These are phyloP conservation scores for Syncephalastrum monosporum DNA, from an alignment of 371 early-diverging fungal species.

Conservation along the genomic window DNA sequence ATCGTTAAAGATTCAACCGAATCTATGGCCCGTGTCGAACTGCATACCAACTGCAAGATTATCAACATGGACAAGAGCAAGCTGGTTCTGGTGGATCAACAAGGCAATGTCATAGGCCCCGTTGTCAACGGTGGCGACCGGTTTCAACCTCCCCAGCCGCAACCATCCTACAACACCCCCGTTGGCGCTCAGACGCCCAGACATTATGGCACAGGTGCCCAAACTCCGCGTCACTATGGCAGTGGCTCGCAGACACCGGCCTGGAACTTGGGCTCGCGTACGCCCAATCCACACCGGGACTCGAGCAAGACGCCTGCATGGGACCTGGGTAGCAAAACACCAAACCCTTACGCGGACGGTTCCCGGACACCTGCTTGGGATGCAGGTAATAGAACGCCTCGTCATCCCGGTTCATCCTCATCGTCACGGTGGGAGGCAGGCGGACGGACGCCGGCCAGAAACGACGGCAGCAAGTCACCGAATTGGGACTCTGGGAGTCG, in stretches of 20 bases:
- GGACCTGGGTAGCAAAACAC: slow-evolving; percentile 63
- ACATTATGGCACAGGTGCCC: slow-evolving; percentile 49
- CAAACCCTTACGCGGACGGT: slow-evolving; percentile 59
- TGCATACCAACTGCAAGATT: slow-evolving; percentile 87
- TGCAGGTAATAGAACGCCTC: slow-evolving; percentile 64
- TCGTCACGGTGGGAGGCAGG: slow-evolving; percentile 42
- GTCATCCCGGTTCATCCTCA: slow-evolving; percentile 51
- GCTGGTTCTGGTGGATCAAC: slow-evolving; percentile 57
- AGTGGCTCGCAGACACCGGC: slow-evolving; percentile 73
- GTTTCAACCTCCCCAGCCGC: slow-evolving; percentile 4
- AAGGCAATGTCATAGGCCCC: slow-evolving; percentile 40
- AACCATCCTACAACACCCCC: slow-evolving; percentile 11
- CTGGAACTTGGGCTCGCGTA: slow-evolving; percentile 71
- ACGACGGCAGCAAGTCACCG: slow-evolving; percentile 64
- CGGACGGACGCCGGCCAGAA: slow-evolving; percentile 66
- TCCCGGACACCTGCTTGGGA: slow-evolving; percentile 75
- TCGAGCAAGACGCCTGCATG: slow-evolving; percentile 75
- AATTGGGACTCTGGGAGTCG: slow-evolving; percentile 20
- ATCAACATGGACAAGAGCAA: slow-evolving; percentile 78
- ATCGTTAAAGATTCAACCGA: slow-evolving; percentile 91
- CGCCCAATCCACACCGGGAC: slow-evolving; percentile 66
- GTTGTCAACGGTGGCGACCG: slow-evolving; percentile 25
- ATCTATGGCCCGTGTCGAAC: slow-evolving; percentile 85
- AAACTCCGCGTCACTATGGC: slow-evolving; percentile 60
- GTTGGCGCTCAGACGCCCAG: slow-evolving; percentile 31